Evolutionary conservation across 169 alveolate genomes (phyloP), one percentile per base, ranked within the genome.

Genomic region (Eimeria falciformis): DNA sequence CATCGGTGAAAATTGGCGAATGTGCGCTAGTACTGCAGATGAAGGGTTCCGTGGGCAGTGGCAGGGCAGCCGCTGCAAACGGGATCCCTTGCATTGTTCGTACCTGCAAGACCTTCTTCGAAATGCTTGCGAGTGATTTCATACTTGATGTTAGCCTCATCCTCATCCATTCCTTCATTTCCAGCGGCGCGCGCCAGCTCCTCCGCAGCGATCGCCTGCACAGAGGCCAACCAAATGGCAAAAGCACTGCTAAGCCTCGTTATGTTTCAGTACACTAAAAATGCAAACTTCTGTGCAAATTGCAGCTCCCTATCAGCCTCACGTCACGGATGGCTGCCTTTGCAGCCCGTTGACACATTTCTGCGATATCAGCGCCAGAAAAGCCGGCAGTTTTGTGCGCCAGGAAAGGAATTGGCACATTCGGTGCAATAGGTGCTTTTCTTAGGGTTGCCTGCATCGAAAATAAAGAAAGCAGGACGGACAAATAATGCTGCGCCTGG

Each of bases 331-430:
- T 98, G 17, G 99, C 99, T n/a, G 99, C 98, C 94, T 99, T 98
- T 27, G 99, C 99, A 5, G 99, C 99, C 79, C 99, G 97, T 93
- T 99, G 99, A 94, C 99, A 98, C 92, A 99, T 95, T 95, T 99
- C 99, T 56, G 99, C 99, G 84, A 99, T 91, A 96, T 99, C 99
- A n/a, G 99, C 99, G 21, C 99, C 99, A 58, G 99, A 98, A 97
- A 99, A 99, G 43, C 99, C 99, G 18, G 99, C 99, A 21, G 99
- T 99, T 90, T 98, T 97, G 95, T 98, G 99, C 37, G 99, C 99
- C 14, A 99, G 94, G 97, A 98, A 99, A 43, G 99, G 98, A 40
- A 99, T 94, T 50, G 99, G 99, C 58, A 99, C 99, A 94, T 99
- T 98, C 65, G 96, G 97, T 21, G 99, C 99, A 55, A 99, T 97